phyloP scores from a whole-genome alignment of 805 yeast genomes.

The Geotrichum ghanense region DNA sequence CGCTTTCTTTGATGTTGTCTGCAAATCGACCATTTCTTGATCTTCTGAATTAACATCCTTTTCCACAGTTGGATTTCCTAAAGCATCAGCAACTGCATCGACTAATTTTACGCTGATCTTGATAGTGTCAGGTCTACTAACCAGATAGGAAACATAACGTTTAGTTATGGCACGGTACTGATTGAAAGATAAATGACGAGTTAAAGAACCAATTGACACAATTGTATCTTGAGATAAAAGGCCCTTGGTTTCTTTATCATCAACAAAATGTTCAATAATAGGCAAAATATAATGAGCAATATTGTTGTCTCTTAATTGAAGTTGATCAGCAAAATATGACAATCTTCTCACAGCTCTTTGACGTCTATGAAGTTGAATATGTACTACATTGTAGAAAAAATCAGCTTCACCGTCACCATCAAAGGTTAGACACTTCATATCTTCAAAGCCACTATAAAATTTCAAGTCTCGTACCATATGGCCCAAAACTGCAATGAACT shows the following conservation, averaged over 20 bases:
- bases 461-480: slow-evolving; percentile 43
- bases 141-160: slow-evolving; percentile 47
- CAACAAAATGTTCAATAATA: slow-evolving; percentile 73
- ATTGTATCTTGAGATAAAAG: slow-evolving; percentile 37
- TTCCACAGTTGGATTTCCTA: slow-evolving; percentile 5
- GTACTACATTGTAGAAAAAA: slow-evolving; percentile 65
- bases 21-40: slow-evolving; percentile 13
- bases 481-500: slow-evolving; percentile 54
- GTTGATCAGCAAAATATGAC: slow-evolving; percentile 33
- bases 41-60: slow-evolving; percentile 9
- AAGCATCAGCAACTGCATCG: slow-evolving; percentile 43
- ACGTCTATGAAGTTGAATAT: slow-evolving; percentile 77
- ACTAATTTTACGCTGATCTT: slow-evolving; percentile 49
- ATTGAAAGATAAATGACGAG: slow-evolving; percentile 55
- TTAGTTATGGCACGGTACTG: slow-evolving; percentile 68
- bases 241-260: slow-evolving; percentile 25
- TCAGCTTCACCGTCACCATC: slow-evolving; percentile 74
- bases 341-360: slow-evolving; percentile 70
- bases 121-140: slow-evolving; percentile 35
- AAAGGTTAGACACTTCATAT: slow-evolving; percentile 51
- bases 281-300: slow-evolving; percentile 79
- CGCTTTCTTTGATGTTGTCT: slow-evolving; percentile 3
- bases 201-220: slow-evolving; percentile 46
- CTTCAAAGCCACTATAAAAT: slow-evolving; percentile 39
- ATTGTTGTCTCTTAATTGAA: slow-evolving; percentile 37